Evolutionary conservation across 352 stramenopile species (phyloP).

Genomic region (Pythium biforme): DNA sequence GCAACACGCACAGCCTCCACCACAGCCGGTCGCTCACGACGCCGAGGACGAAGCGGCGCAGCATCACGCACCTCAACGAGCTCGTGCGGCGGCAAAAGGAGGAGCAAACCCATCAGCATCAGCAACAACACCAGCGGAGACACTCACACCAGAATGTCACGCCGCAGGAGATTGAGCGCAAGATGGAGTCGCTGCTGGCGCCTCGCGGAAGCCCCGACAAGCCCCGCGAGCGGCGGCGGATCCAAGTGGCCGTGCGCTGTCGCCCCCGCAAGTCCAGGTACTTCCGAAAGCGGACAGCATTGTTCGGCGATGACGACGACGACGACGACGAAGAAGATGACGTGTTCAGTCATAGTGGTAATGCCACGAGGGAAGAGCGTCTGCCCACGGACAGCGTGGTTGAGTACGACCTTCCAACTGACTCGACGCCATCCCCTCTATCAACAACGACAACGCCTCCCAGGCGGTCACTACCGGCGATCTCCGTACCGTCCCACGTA

Average conservation of each 20-base stretch:
- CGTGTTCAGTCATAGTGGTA: background rate
- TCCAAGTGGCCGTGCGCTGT: constrained; percentile 62
- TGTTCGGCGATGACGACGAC: background rate
- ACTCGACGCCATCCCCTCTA: no score
- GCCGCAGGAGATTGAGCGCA: constrained; percentile 2
- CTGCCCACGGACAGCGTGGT: constrained; percentile 13
- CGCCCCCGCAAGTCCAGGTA: constrained; percentile 33
- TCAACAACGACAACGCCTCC: no score
- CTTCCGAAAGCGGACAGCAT: background rate
- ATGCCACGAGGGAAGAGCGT: background rate
- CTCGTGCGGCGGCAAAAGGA: constrained; percentile 22
- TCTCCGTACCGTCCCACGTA: constrained; percentile 24
- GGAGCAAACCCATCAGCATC: no score
- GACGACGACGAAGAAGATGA: constrained; percentile 2
- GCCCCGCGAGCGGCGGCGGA: constrained; percentile 19
- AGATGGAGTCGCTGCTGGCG: constrained; percentile 16
- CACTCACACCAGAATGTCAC: background rate
- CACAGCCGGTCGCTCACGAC: constrained; percentile 4
- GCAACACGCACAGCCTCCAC: background rate
- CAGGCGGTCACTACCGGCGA: constrained; percentile 1
- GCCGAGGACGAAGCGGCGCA: constrained; percentile 22
- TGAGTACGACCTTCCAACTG: constrained; percentile 7
- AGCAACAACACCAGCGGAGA: background rate
- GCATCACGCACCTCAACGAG: constrained; percentile 24
- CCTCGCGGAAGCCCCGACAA: no score